Evolutionary conservation across 2,329 filamentous ascomycete species (phyloP).

Genomic region (Aspergillus brunneoviolaceus): DNA sequence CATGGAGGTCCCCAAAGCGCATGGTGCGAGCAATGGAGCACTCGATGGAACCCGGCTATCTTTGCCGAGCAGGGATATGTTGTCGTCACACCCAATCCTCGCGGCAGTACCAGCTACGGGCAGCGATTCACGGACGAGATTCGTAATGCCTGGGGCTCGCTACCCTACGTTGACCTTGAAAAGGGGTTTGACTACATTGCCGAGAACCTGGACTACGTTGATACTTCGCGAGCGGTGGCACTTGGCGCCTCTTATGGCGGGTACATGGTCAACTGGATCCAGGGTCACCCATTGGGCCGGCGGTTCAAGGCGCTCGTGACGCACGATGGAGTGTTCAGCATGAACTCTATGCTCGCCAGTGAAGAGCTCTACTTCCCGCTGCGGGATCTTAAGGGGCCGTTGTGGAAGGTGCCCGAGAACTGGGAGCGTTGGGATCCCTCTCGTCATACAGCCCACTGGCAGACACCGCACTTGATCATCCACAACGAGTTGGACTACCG

Average conservation of each 20-base stretch:
- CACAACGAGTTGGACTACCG: constrained; percentile 91
- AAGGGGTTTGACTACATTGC: constrained; percentile 55
- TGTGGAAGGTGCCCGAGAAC: constrained; percentile 51
- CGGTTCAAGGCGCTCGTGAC: constrained; percentile 60
- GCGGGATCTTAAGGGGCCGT: constrained; percentile 52
- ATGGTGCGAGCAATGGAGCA: constrained; percentile 57
- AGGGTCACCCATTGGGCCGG: constrained; percentile 54
- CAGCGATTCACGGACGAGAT: constrained; percentile 55
- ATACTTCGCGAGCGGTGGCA: constrained; percentile 54
- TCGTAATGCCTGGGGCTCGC: constrained; percentile 53
- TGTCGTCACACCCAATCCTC: constrained; percentile 59
- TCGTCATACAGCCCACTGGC: constrained; percentile 65
- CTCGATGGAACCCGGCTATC: constrained; percentile 54
- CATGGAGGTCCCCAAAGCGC: constrained; percentile 54
- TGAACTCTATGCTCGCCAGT: constrained; percentile 44
- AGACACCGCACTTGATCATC: constrained; percentile 83
- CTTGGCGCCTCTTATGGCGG: constrained; percentile 58
- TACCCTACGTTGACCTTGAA: constrained; percentile 57
- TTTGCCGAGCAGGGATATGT: constrained; percentile 64
- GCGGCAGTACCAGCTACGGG: constrained; percentile 59
- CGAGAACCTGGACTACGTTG: constrained; percentile 52
- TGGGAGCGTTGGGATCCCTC: constrained; percentile 62
- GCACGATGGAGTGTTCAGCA: constrained; percentile 52
- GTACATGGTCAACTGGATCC: constrained; percentile 62
- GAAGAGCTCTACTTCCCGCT: constrained; percentile 59